A percentile compares a stretch with the other conserved stretches of the same genome.
phyloP scores from a whole-genome alignment of 2,329 filamentous ascomycete genomes.

The Thelonectria olida region DNA sequence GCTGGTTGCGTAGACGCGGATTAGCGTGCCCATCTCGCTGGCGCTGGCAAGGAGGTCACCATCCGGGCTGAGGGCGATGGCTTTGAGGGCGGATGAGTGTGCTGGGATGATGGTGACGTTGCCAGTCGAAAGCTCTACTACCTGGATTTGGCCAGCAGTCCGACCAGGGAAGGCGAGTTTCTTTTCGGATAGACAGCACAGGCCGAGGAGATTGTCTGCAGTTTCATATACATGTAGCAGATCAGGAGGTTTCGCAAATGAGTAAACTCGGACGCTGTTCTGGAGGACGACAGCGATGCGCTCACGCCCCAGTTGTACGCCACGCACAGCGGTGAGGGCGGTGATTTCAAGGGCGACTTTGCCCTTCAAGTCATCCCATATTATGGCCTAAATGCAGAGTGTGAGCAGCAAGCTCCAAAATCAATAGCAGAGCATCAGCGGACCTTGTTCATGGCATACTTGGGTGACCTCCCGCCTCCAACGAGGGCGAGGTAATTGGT shows the following conservation, averaged over 20 bases:
- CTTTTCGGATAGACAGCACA: constrained; percentile 80
- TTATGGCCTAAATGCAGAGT: constrained; percentile 68
- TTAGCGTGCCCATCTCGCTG: constrained; percentile 88
- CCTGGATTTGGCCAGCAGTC: constrained; percentile 86
- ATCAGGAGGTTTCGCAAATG: constrained; percentile 76
- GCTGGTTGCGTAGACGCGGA: constrained; percentile 83
- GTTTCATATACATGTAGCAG: constrained; percentile 84
- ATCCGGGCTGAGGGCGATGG: constrained; percentile 81
- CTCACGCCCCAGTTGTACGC: constrained; percentile 78
- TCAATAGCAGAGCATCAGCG: background rate
- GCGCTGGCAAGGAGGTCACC: constrained; percentile 87
- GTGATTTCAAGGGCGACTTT: constrained; percentile 80
- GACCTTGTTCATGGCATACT: constrained; percentile 88
- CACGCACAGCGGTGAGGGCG: constrained; percentile 81
- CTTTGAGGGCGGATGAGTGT: constrained; percentile 81
- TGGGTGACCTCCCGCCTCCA: constrained; percentile 85
- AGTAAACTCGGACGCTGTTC: constrained; percentile 84
- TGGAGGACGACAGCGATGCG: constrained; percentile 84
- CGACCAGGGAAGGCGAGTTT: constrained; percentile 87
- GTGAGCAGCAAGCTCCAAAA: constrained; percentile 2
- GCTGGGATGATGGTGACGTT: constrained; percentile 95
- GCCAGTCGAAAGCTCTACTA: constrained; percentile 79
- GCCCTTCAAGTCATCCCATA: constrained; percentile 90
- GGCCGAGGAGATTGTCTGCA: constrained; percentile 80
- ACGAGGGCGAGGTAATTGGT: constrained; percentile 90